These are phyloP conservation scores for Xylaria sp. DNA, from an alignment of 2,329 filamentous ascomycete genomes.

Conservation along the genomic window DNA sequence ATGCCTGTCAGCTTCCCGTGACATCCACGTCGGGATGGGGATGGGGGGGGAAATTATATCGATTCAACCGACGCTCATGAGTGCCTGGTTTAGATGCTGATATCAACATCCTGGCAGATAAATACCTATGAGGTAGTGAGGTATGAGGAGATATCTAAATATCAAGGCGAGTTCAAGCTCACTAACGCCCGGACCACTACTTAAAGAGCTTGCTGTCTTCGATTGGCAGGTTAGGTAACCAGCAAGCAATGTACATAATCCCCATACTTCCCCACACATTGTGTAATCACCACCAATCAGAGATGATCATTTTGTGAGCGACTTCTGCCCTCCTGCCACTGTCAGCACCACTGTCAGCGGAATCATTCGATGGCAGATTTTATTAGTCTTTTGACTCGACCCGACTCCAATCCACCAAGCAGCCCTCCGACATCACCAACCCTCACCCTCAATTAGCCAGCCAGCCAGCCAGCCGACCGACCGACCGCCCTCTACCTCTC, in stretches of 20 bases:
- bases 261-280: slow-evolving; percentile 9
- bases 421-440: slow-evolving; percentile 18
- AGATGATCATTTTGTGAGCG: slow-evolving; percentile 40
- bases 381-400: slow-evolving; percentile 27
- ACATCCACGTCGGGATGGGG: neutral
- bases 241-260: neutral
- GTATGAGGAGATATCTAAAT: neutral
- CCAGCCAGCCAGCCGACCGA: slow-evolving; percentile 22
- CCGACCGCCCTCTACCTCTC: slow-evolving; percentile 25
- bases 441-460: slow-evolving; percentile 16
- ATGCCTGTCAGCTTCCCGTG: neutral
- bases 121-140: too few species aligned
- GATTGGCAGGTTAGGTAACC: neutral
- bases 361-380: slow-evolving; percentile 45
- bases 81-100: neutral
- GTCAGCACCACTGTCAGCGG: slow-evolving; percentile 25
- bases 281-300: slow-evolving; percentile 36
- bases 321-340: slow-evolving; percentile 33
- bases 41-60: neutral
- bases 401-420: slow-evolving; percentile 17
- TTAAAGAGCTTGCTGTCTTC: neutral
- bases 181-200: neutral
- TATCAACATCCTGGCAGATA: too few species aligned
- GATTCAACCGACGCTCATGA: neutral
- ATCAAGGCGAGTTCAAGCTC: neutral